A percentile compares a stretch with the other conserved stretches of the same genome.
phyloP scores from a whole-genome alignment of 2,329 filamentous ascomycete genomes.

The Penicillium decumbens region DNA sequence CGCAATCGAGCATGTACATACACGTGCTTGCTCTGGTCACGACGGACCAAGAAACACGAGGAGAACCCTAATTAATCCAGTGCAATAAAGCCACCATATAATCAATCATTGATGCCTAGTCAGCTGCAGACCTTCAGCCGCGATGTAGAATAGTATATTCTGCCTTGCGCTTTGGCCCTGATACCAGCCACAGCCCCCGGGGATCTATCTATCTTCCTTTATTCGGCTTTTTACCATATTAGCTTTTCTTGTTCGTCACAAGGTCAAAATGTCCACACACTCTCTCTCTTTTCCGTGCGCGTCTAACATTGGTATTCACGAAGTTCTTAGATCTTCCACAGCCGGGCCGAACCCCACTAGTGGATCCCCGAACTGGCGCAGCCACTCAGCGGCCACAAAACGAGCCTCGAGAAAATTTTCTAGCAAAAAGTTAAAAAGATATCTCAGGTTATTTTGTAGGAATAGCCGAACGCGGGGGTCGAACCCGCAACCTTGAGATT shows the following conservation, averaged over 20 bases:
- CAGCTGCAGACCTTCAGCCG: constrained; percentile 1
- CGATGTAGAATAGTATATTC: constrained; percentile 9
- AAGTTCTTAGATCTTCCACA: background rate
- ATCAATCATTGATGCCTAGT: no score
- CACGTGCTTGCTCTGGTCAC: no score
- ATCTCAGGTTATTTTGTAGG: constrained; percentile 19
- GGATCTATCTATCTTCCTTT: background rate
- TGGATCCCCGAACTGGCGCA: background rate
- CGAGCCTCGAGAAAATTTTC: constrained; percentile 6
- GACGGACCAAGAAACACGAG: no score
- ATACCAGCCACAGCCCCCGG: constrained; percentile 6
- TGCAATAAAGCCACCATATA: no score
- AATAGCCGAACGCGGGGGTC: constrained; percentile 41
- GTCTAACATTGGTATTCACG: background rate
- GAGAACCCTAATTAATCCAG: no score
- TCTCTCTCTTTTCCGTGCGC: background rate
- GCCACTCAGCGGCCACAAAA: constrained; percentile 11
- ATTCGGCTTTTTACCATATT: background rate
- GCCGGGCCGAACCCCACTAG: constrained; percentile 13
- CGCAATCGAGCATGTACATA: no score
- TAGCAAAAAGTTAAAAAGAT: constrained; percentile 15
- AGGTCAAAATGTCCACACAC: background rate
- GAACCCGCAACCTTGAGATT: constrained; percentile 43
- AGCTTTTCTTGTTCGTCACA: background rate
- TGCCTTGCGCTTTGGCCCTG: constrained; percentile 21